Evolutionary conservation across 345 rosid genomes (phyloP).

Genomic region (Linum tenue): DNA sequence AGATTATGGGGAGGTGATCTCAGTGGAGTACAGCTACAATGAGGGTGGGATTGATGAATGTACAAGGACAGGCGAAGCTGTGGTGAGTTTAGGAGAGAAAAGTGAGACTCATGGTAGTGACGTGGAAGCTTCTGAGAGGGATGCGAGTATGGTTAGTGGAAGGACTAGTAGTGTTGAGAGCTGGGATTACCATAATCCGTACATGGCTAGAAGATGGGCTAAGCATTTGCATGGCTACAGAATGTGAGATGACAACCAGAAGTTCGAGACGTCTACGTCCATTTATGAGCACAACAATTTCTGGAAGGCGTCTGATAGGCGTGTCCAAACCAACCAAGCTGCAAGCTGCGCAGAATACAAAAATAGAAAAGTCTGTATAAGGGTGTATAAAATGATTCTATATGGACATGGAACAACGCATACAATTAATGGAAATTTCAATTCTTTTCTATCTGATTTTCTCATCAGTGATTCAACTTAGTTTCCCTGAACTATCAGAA

Average conservation of each 20-base stretch:
- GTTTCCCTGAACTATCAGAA: too few species aligned
- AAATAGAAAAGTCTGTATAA: too few species aligned
- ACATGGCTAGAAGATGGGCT: conserved; percentile 84
- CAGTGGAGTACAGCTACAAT: conserved; percentile 53
- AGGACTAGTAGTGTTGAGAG: conserved; percentile 47
- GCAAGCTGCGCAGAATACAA: too few species aligned
- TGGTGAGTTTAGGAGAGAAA: conserved; percentile 38
- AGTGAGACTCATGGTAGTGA: conserved; percentile 24
- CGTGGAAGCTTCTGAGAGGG: conserved; percentile 24
- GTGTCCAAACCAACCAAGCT: too few species aligned
- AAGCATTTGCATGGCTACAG: conserved; percentile 70
- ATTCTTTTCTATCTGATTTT: too few species aligned
- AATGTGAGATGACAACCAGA: conserved; percentile 17
- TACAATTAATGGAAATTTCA: too few species aligned
- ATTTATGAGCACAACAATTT: too few species aligned
- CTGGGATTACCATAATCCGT: conserved; percentile 69
- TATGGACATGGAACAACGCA: too few species aligned
- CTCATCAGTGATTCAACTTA: too few species aligned
- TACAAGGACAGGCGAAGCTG: conserved; percentile 48
- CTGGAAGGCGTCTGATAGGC: too few species aligned
- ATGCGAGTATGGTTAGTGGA: conserved; percentile 29
- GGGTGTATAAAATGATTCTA: too few species aligned
- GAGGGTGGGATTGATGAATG: conserved; percentile 52
- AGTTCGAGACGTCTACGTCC: too few species aligned
- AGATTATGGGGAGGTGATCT: conserved; percentile 27